Evolutionary conservation across 495 filamentous ascomycete species (phyloP).

Genomic region (Podospora tetraspora): DNA sequence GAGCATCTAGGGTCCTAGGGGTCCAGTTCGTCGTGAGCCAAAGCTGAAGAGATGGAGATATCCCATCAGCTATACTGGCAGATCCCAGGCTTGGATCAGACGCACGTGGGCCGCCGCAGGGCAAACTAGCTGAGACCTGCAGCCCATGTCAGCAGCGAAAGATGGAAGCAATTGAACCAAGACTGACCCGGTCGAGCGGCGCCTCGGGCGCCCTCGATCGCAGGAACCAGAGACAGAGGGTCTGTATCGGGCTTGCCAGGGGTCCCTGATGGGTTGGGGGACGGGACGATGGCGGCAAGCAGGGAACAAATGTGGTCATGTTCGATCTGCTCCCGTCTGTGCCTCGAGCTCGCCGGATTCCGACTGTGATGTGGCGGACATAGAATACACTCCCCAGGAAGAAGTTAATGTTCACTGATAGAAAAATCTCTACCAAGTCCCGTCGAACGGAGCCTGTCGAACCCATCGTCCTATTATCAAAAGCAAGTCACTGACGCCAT

Average conservation of each 20-base stretch:
- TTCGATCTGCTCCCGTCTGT: background rate
- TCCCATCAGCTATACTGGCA: background rate
- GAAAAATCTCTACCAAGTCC: background rate
- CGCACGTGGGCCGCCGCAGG: slow-evolving; percentile 1
- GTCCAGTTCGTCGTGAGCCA: background rate
- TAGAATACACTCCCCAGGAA: background rate
- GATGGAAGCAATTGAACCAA: background rate
- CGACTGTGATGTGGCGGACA: background rate
- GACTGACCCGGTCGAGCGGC: background rate
- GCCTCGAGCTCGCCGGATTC: background rate
- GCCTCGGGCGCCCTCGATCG: background rate
- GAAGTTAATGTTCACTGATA: background rate
- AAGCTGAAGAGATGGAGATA: background rate
- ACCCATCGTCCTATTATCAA: background rate
- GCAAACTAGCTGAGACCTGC: slow-evolving; percentile 2
- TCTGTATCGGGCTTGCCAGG: background rate
- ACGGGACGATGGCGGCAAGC: background rate
- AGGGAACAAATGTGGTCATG: background rate
- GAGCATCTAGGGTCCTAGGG: background rate
- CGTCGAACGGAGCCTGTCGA: background rate
- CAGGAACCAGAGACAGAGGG: background rate
- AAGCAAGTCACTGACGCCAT: background rate
- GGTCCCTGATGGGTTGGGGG: background rate
- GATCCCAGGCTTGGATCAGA: background rate
- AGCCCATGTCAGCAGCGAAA: background rate